phyloP scores from a whole-genome alignment of 768 basidiomycete genomes.

The Tulasnella sp. region DNA sequence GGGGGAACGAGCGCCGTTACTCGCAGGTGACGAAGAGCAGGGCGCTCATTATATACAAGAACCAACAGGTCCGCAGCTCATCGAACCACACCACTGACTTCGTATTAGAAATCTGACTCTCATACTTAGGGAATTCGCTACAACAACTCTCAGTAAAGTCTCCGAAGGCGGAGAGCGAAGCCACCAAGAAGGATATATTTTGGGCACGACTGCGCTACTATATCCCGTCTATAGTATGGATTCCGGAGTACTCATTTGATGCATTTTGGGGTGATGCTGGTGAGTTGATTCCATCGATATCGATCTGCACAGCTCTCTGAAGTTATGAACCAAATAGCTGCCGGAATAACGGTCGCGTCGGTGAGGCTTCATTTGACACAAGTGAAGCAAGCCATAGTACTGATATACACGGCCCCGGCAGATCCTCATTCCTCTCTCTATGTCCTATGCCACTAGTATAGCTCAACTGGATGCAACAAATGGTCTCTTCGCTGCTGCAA shows the following conservation, averaged over 20 bases:
- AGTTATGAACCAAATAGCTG: slow-evolving; percentile 61
- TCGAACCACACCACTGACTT: too few species aligned
- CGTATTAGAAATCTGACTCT: too few species aligned
- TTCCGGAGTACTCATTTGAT: slow-evolving; percentile 60
- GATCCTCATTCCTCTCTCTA: slow-evolving; percentile 76
- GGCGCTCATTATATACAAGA: slow-evolving; percentile 1
- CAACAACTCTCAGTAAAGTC: too few species aligned
- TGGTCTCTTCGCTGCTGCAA: slow-evolving; percentile 38
- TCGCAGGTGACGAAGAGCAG: slow-evolving; percentile 12
- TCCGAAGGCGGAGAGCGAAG: too few species aligned
- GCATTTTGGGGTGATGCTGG: slow-evolving; percentile 32
- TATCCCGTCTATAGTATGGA: slow-evolving; percentile 66
- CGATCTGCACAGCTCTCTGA: too few species aligned
- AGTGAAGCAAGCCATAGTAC: too few species aligned
- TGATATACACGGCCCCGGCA: background rate
- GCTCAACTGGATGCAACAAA: slow-evolving; percentile 76
- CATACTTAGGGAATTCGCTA: too few species aligned
- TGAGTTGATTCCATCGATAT: too few species aligned
- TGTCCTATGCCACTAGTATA: slow-evolving; percentile 83
- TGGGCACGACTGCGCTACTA: slow-evolving; percentile 52
- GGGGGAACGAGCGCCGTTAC: background rate
- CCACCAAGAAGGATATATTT: slow-evolving; percentile 14
- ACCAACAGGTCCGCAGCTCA: background rate
- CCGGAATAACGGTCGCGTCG: slow-evolving; percentile 74
- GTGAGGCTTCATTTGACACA: too few species aligned